Evolutionary conservation across 176 grass and related monocot species (phyloP).

Genomic region (Aegilops sharonensis): DNA sequence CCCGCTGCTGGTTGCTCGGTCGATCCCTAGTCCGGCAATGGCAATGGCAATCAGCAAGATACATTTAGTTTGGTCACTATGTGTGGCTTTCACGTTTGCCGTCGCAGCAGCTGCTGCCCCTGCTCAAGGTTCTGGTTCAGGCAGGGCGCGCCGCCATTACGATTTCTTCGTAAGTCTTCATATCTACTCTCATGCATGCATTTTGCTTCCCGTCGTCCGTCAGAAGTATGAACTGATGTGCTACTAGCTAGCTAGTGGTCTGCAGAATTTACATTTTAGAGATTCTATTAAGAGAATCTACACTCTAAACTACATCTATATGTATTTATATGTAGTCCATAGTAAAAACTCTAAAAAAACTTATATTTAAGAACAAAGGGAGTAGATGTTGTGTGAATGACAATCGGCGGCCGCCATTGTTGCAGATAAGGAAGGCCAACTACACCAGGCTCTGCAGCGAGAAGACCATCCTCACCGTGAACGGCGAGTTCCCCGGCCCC

Average conservation of each 20-base stretch:
- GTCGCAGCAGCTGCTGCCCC: slow-evolving; percentile 8
- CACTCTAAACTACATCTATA: no score
- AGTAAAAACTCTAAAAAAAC: no score
- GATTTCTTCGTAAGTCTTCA: slow-evolving; percentile 45
- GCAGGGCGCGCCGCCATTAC: slow-evolving; percentile 29
- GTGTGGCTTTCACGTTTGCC: slow-evolving; percentile 8
- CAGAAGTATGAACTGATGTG: neutral
- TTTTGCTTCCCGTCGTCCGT: neutral
- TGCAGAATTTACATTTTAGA: neutral
- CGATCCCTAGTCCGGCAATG: slow-evolving; percentile 19
- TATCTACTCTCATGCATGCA: neutral
- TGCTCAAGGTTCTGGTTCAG: neutral
- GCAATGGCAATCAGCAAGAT: neutral
- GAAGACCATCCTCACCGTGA: slow-evolving; percentile 63
- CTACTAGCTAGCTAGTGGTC: neutral
- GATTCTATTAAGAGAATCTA: no score
- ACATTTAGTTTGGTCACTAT: slow-evolving; percentile 25
- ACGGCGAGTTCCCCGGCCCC: slow-evolving; percentile 67
- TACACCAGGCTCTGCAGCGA: slow-evolving; percentile 53
- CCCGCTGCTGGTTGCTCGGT: neutral
- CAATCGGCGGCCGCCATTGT: neutral
- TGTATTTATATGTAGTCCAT: no score
- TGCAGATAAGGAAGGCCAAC: slow-evolving; percentile 53
- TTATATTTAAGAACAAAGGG: no score
- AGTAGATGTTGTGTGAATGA: no score